phyloP scores from a whole-genome alignment of 106 monocot genomes.

The Dioscorea zingiberensis region DNA sequence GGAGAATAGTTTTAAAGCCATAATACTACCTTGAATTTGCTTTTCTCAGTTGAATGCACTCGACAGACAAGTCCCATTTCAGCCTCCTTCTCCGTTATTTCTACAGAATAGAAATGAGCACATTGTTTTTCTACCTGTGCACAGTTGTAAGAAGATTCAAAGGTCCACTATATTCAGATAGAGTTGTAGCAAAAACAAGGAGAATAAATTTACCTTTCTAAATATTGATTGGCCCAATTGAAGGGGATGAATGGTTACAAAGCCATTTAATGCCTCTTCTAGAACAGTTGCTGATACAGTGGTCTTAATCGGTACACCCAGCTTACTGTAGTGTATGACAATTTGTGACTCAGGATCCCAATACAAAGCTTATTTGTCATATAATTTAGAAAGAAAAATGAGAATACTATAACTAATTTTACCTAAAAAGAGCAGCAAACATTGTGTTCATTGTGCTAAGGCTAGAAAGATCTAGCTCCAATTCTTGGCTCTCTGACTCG shows the following conservation, averaged over 20 bases:
- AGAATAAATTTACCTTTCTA: conserved; percentile 49
- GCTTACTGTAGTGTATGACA: conserved; percentile 48
- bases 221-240: conserved; percentile 47
- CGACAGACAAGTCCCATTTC: conserved; percentile 80
- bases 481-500: conserved; percentile 78
- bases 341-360: no score
- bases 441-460: conserved; percentile 86
- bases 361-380: background rate
- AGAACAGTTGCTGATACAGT: conserved; percentile 92
- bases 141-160: conserved; percentile 6
- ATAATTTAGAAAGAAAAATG: conserved; percentile 1
- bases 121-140: conserved; percentile 89
- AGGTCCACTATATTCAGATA: conserved; percentile 3
- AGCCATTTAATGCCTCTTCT: conserved; percentile 90
- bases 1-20: no score
- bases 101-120: conserved; percentile 94
- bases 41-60: conserved; percentile 82
- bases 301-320: conserved; percentile 96
- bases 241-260: conserved; percentile 47
- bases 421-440: conserved; percentile 99
- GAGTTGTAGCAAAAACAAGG: background rate
- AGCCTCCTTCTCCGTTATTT: conserved; percentile 73
- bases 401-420: conserved; percentile 11
- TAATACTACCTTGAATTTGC: conserved; percentile 83
- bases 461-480: conserved; percentile 97